A percentile compares a stretch with the other conserved stretches of the same genome.
Conservation (phyloP, 805 yeast genomes). For the Pachysolen tannophilus region DNA sequence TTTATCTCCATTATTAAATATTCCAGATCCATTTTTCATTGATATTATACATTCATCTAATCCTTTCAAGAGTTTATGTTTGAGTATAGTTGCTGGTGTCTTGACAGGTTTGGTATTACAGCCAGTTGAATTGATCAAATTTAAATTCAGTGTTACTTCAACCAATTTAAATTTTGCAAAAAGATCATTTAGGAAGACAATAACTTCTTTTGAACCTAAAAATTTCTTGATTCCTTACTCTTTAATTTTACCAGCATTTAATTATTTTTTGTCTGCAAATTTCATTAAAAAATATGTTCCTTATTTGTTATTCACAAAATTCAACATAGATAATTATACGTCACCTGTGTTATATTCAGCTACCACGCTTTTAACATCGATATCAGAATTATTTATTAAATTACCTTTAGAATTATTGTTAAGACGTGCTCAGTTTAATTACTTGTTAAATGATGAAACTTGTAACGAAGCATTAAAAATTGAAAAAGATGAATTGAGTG, state of each 20-base stretch:
- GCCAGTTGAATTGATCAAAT: constrained; percentile 77
- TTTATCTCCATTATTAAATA: constrained; percentile 67
- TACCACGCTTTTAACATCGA: constrained; percentile 50
- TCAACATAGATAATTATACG: constrained; percentile 59
- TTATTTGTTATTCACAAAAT: constrained; percentile 45
- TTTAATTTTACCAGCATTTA: constrained; percentile 58
- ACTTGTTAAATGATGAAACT: constrained; percentile 33
- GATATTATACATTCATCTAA: constrained; percentile 77
- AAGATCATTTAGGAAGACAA: constrained; percentile 66
- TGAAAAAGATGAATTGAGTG: constrained; percentile 41
- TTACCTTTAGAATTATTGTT: constrained; percentile 84
- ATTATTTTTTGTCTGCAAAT: constrained; percentile 54
- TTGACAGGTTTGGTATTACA: constrained; percentile 65
- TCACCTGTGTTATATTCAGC: constrained; percentile 55
- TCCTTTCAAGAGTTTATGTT: constrained; percentile 56
- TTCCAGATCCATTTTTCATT: constrained; percentile 85
- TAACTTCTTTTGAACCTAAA: constrained; percentile 39
- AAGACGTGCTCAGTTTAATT: constrained; percentile 74
- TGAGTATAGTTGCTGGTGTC: constrained; percentile 66
- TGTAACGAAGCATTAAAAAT: constrained; percentile 38
- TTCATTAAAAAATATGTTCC: constrained; percentile 63
- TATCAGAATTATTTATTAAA: constrained; percentile 63
- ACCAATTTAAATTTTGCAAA: constrained; percentile 36
- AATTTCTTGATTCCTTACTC: constrained; percentile 45
- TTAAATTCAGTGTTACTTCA: constrained; percentile 66